These are phyloP conservation scores for Cyberlindnera saturnus DNA, from an alignment of 805 yeast genomes.

Conservation along the genomic window DNA sequence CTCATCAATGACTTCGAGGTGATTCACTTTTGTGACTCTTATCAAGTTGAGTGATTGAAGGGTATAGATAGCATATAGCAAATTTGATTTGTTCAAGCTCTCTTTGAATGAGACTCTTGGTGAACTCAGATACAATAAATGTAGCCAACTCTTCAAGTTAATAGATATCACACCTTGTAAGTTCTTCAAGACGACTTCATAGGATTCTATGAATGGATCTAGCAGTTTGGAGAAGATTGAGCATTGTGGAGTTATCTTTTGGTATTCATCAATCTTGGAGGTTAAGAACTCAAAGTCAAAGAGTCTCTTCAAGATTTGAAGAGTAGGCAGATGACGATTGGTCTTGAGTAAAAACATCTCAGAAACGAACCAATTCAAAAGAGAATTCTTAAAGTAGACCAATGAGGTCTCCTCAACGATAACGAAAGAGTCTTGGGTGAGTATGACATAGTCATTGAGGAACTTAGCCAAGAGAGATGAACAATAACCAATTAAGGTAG, in stretches of 20 bases:
- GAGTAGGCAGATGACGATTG: conserved; percentile 1
- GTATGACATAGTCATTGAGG: conserved; percentile 6
- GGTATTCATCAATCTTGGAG: conserved; percentile 7
- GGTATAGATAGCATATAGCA: conserved; percentile 17
- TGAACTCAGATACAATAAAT: conserved; percentile 13
- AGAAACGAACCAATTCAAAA: conserved; percentile 16
- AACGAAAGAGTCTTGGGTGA: conserved; percentile 2
- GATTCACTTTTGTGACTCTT: conserved; percentile 7
- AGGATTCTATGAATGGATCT: conserved; percentile 20
- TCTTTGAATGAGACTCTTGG: conserved; percentile 16
- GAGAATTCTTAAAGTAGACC: conserved; percentile 19
- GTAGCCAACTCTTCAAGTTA: conserved; percentile 17
- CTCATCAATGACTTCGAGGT: conserved; percentile 13
- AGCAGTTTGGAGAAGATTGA: conserved; percentile 11
- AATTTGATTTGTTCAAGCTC: conserved; percentile 19
- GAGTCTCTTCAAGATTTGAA: conserved; percentile 7
- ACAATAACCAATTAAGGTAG: not conserved
- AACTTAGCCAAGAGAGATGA: conserved; percentile 9
- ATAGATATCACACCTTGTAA: conserved; percentile 11
- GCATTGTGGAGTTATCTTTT: not conserved
- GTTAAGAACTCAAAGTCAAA: conserved; percentile 19
- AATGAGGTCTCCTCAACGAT: conserved; percentile 15
- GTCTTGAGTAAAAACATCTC: conserved; percentile 14
- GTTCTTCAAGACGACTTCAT: conserved; percentile 16
- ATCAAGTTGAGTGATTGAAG: conserved; percentile 15